Percentiles rank a stretch among this genome's conserved stretches.
Conservation (phyloP, 768 basidiomycete genomes). For the Mycena haematopus region DNA sequence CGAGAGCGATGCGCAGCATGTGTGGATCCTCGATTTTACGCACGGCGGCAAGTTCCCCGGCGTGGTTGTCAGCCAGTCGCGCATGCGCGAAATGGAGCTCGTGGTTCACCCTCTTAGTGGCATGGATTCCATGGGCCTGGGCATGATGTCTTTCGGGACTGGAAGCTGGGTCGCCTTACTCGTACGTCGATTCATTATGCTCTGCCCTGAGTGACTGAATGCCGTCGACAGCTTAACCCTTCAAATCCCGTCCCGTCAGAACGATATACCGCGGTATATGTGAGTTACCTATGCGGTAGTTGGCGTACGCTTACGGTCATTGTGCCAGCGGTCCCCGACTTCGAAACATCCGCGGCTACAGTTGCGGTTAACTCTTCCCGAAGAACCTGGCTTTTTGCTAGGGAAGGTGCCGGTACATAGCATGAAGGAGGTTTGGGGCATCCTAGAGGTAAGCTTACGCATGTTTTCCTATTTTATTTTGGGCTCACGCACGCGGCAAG, state of each 20-base stretch:
- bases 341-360: slow-evolving; percentile 72
- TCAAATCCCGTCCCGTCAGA: slow-evolving; percentile 55
- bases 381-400: slow-evolving; percentile 79
- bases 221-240: slow-evolving; percentile 56
- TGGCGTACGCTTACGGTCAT: not conserved
- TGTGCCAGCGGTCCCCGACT: slow-evolving; percentile 66
- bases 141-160: slow-evolving; percentile 53
- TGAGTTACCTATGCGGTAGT: slow-evolving; percentile 41
- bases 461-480: not conserved
- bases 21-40: slow-evolving; percentile 81
- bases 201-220: not conserved
- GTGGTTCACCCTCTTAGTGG: slow-evolving; percentile 63
- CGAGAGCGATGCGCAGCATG: slow-evolving; percentile 39
- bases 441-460: slow-evolving; percentile 63
- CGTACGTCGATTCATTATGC: slow-evolving; percentile 43
- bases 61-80: slow-evolving; percentile 73
- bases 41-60: slow-evolving; percentile 57
- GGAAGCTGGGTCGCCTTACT: slow-evolving; percentile 73
- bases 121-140: slow-evolving; percentile 47
- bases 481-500: slow-evolving; percentile 38
- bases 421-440: slow-evolving; percentile 76
- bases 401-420: slow-evolving; percentile 74
- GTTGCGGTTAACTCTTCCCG: slow-evolving; percentile 68
- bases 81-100: slow-evolving; percentile 75
- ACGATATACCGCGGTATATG: slow-evolving; percentile 72